phyloP scores from a whole-genome alignment of 345 rosid genomes.

The Bretschneidera sinensis region DNA sequence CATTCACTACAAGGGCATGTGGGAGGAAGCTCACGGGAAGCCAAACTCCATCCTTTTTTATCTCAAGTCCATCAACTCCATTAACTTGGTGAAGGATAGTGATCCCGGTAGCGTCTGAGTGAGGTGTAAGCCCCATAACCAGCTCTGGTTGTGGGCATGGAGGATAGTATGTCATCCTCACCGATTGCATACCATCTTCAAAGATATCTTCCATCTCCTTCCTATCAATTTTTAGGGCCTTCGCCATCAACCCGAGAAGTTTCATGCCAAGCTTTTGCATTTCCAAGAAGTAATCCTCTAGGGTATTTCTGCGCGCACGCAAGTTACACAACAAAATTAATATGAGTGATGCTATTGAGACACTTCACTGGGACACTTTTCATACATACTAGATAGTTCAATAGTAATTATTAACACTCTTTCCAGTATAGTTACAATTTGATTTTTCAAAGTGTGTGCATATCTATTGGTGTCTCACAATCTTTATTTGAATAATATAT shows the following conservation, averaged over 20 bases:
- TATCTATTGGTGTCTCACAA: too few relatives aligned
- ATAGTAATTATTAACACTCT: too few relatives aligned
- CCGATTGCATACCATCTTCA: constrained; percentile 28
- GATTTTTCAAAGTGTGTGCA: too few relatives aligned
- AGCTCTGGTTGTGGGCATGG: constrained; percentile 55
- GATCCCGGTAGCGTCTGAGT: constrained; percentile 43
- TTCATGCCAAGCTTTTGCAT: constrained; percentile 29
- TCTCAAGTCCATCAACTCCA: constrained; percentile 52
- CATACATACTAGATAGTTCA: too few relatives aligned
- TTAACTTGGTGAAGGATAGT: constrained; percentile 47
- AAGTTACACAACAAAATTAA: too few relatives aligned
- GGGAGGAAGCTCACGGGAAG: constrained; percentile 42
- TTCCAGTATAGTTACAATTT: too few relatives aligned
- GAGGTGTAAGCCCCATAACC: constrained; percentile 38
- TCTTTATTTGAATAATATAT: too few relatives aligned
- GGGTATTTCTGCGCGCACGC: constrained; percentile 30
- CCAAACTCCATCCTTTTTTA: constrained; percentile 44
- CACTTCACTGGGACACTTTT: too few relatives aligned
- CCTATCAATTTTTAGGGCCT: constrained; percentile 39
- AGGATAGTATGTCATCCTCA: constrained; percentile 63
- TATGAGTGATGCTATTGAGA: too few relatives aligned
- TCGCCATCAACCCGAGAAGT: constrained; percentile 34
- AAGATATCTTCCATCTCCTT: constrained; percentile 36
- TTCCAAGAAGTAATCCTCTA: constrained; percentile 41
- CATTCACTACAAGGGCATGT: constrained; percentile 47